A percentile compares a stretch with the other conserved stretches of the same genome.
These are phyloP conservation scores for Cordyceps militaris DNA, from an alignment of 2,329 filamentous ascomycete species.

Conservation along the genomic window DNA sequence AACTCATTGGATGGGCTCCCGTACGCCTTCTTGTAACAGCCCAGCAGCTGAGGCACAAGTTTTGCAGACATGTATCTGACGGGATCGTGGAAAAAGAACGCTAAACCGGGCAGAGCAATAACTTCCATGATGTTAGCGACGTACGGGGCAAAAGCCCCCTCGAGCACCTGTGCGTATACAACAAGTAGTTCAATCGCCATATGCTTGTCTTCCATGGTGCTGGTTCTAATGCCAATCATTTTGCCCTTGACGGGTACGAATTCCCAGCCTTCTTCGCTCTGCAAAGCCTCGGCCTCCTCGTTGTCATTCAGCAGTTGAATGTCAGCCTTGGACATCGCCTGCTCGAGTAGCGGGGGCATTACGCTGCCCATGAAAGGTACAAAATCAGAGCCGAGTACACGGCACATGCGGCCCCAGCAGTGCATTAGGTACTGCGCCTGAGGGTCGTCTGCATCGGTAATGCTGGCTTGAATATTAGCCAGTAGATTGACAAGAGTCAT, in stretches of 20 bases:
- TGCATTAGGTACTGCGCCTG: conserved; percentile 96
- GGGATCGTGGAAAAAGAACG: conserved; percentile 99
- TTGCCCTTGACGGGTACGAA: conserved; percentile 94
- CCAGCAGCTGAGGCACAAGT: conserved; percentile 85
- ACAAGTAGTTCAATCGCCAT: conserved; percentile 99
- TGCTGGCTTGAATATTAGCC: conserved; percentile 76
- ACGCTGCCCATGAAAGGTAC: conserved; percentile 86
- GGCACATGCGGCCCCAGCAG: conserved; percentile 98
- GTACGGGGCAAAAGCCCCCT: conserved; percentile 85
- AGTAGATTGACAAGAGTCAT: conserved; percentile 81
- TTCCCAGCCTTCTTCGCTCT: conserved; percentile 96
- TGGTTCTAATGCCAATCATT: conserved; percentile 96
- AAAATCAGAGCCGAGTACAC: conserved; percentile 84
- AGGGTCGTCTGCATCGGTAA: conserved; percentile 87
- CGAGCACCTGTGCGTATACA: conserved; percentile 94
- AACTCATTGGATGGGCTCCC: conserved; percentile 74
- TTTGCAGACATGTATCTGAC: conserved; percentile 93
- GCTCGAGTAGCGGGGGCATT: conserved; percentile 85
- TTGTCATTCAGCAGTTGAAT: conserved; percentile 95
- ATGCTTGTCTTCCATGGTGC: conserved; percentile 95
- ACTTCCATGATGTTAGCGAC: conserved; percentile 93
- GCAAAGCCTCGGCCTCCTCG: conserved; percentile 84
- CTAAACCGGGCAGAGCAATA: conserved; percentile 85
- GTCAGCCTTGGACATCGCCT: conserved; percentile 92
- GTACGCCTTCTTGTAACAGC: conserved; percentile 88